Evolutionary conservation across 371 early-diverging fungal species (phyloP), one percentile per base, ranked within the genome.

Genomic region (Encephalitozoon cuniculi): DNA sequence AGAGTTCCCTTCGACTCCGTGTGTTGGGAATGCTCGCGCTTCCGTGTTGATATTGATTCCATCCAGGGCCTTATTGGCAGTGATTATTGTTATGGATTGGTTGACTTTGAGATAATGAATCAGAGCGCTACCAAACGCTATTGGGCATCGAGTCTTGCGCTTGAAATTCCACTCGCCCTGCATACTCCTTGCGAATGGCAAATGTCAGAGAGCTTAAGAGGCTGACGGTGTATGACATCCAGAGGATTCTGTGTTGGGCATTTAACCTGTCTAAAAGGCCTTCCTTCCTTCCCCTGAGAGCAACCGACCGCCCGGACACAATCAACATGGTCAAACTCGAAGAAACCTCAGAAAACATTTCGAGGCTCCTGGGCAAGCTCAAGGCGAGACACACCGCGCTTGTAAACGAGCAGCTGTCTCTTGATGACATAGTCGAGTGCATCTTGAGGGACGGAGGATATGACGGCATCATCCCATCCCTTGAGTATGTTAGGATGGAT

Each of bases 171-270:
- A 3, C 7, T 18, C 7, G 18, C 18, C 21, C 15, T 43, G 2
- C 18, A 7, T 18, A 21, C 49, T 59, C 34, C 32, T 28, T 34
- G 9, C 6, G 23, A 67, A 74, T 74, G 74, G 37, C 68, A 34
- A 49, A 68, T 1, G 8, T 43, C 12, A 46, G 12, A 12, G 26
- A 25, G 23, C 37, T 66, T 2, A 77, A 67, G 30, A 49, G 53
- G 39, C 52, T 71, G n/a, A 77, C 65, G 21, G 39, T 77, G 7
- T 43, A 65, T 18, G 77, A 77, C n/a, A 65, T 77, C n/a, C 71
- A 77, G 12, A 26, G 39, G 52, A 71, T 65, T 25, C 26, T 77
- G 11, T 65, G 59, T 30, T 77, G 66, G 68, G 64, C 51, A 32
- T 77, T 77, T 37, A 64, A 59, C 21, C 26, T 54, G 25, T 3